phyloP scores from a whole-genome alignment of 2,329 filamentous ascomycete species.

The Aspergillus clavatus region DNA sequence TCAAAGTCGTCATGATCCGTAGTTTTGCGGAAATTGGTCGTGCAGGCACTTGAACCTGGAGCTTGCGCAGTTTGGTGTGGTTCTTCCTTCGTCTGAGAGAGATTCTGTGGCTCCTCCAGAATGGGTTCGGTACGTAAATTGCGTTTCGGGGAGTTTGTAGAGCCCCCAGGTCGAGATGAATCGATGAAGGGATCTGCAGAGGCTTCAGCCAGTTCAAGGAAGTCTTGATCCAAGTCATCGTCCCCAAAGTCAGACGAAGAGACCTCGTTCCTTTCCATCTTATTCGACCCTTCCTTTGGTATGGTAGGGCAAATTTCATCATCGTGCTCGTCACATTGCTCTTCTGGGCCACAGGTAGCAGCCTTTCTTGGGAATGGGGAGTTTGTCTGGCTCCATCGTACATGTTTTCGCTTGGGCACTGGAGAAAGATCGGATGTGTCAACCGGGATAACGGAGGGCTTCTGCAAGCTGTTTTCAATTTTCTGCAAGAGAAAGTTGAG shows the following conservation, averaged over 20 bases:
- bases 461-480: conserved; percentile 52
- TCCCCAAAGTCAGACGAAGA: conserved; percentile 45
- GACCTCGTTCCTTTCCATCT: conserved; percentile 10
- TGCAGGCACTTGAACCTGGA: conserved; percentile 6
- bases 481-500: conserved; percentile 60
- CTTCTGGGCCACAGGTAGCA: neutral
- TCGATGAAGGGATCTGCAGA: conserved; percentile 30
- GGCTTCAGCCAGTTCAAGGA: conserved; percentile 38
- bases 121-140: conserved; percentile 3
- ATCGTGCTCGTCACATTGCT: neutral
- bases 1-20: conserved; percentile 57
- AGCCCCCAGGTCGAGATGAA: neutral
- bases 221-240: conserved; percentile 44
- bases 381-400: conserved; percentile 26
- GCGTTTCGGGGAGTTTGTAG: neutral
- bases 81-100: conserved; percentile 3
- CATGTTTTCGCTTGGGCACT: conserved; percentile 31
- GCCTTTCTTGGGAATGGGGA: conserved; percentile 26
- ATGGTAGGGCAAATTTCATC: conserved; percentile 2
- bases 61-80: conserved; percentile 3
- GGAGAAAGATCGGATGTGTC: conserved; percentile 43
- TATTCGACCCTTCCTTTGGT: conserved; percentile 1
- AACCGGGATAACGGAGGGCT: conserved; percentile 22
- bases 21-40: conserved; percentile 15
- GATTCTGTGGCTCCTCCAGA: neutral